These are phyloP conservation scores for Nicotiana tomentosiformis DNA, from an alignment of 257 asterid genomes.

Conservation along the genomic window DNA sequence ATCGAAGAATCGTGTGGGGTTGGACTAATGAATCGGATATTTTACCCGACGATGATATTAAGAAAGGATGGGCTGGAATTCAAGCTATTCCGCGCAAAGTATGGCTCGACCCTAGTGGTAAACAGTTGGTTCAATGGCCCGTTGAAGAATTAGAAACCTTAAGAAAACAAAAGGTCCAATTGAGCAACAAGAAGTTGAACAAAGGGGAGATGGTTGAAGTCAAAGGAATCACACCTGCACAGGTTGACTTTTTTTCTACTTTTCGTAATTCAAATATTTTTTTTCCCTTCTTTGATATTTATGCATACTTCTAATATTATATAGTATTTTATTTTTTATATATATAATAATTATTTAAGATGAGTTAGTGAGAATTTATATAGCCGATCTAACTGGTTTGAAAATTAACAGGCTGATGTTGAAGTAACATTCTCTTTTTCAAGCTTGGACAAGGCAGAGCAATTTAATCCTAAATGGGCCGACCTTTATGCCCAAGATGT, in stretches of 20 bases:
- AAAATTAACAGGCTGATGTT: constrained; percentile 46
- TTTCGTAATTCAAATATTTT: too few relatives aligned
- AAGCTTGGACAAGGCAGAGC: constrained; percentile 50
- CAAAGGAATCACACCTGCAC: constrained; percentile 40
- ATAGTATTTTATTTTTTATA: too few relatives aligned
- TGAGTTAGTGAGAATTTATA: too few relatives aligned
- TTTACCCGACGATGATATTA: constrained; percentile 13
- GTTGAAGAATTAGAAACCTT: constrained; percentile 34
- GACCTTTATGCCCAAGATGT: constrained; percentile 45
- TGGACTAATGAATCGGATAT: constrained; percentile 52
- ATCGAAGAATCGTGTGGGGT: constrained; percentile 42
- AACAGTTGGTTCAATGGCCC: constrained; percentile 51
- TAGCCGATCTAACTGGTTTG: neutral
- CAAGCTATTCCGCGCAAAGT: constrained; percentile 44
- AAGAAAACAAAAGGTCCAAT: constrained; percentile 22
- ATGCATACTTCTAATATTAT: too few relatives aligned
- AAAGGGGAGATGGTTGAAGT: constrained; percentile 27
- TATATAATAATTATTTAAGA: too few relatives aligned
- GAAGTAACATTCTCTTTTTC: constrained; percentile 57
- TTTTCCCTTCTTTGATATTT: too few relatives aligned
- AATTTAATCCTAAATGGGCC: constrained; percentile 52
- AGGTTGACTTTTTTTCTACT: constrained; percentile 6
- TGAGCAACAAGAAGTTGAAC: constrained; percentile 13
- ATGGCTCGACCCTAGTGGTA: constrained; percentile 35
- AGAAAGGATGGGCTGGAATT: constrained; percentile 54